phyloP scores from a whole-genome alignment of 1,284 basidiomycete genomes.

The Meripilus lineatus region DNA sequence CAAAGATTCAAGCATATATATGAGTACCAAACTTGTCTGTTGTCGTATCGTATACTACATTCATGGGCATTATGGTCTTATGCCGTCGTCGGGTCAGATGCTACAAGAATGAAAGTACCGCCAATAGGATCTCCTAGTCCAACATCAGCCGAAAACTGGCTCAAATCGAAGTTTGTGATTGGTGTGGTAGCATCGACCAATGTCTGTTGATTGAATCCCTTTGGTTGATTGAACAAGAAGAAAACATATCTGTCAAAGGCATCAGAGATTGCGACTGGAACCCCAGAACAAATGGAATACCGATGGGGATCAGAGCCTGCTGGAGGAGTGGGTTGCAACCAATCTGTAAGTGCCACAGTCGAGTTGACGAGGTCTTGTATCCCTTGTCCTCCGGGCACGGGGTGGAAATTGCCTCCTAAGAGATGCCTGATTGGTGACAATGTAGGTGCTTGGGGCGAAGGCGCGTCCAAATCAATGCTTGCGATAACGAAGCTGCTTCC shows the following conservation, averaged over 20 bases:
- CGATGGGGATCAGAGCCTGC: conserved; percentile 47
- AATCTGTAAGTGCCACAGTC: conserved; percentile 41
- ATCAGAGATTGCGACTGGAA: conserved; percentile 8
- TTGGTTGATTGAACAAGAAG: conserved; percentile 42
- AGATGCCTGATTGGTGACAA: conserved; percentile 47
- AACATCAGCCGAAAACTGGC: conserved; percentile 37
- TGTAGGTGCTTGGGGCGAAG: conserved; percentile 42
- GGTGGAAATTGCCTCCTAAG: conserved; percentile 41
- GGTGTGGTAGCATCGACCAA: conserved; percentile 36
- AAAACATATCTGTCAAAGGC: conserved; percentile 34
- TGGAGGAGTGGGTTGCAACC: conserved; percentile 45
- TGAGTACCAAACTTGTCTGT: too few relatives aligned
- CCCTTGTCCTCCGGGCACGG: conserved; percentile 26
- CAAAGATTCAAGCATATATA: too few relatives aligned
- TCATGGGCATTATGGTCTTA: neutral
- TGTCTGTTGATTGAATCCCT: conserved; percentile 36
- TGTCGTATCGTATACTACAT: too few relatives aligned
- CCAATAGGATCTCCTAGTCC: conserved; percentile 43
- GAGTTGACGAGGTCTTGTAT: conserved; percentile 35
- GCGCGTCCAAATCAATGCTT: conserved; percentile 47
- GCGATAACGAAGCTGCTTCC: conserved; percentile 42
- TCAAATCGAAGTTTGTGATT: conserved; percentile 40
- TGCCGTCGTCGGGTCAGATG: conserved; percentile 24
- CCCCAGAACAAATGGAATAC: conserved; percentile 22
- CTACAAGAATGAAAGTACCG: conserved; percentile 47